Conservation (phyloP, 805 yeast species). For the Kodamaea kakaduensis region DNA sequence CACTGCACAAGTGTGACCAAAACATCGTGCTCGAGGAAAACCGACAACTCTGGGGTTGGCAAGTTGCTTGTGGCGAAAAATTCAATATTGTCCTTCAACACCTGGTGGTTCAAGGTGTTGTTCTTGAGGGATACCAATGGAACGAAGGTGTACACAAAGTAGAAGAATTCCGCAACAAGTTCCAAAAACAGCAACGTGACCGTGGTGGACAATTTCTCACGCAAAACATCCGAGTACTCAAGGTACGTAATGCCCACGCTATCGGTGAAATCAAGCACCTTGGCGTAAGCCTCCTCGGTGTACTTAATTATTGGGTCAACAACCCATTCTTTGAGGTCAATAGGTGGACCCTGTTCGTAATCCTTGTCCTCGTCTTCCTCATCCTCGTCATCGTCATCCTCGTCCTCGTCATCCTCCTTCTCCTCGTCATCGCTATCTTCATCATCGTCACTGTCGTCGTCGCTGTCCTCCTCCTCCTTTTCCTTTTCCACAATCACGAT, state of each 20-base stretch:
- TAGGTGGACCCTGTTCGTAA: slow-evolving; percentile 36
- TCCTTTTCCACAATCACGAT: slow-evolving; percentile 1
- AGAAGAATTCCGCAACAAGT: slow-evolving; percentile 24
- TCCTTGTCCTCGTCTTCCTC: slow-evolving; percentile 35
- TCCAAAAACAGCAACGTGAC: slow-evolving; percentile 35
- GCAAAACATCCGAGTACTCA: slow-evolving; percentile 34
- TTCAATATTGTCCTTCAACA: slow-evolving; percentile 31
- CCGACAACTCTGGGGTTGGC: slow-evolving; percentile 34
- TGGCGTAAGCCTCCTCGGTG: slow-evolving; percentile 23
- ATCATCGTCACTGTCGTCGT: slow-evolving; percentile 10
- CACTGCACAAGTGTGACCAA: slow-evolving; percentile 36
- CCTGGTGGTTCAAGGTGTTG: slow-evolving; percentile 33
- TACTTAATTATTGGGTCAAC: slow-evolving; percentile 35
- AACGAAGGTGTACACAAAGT: slow-evolving; percentile 31
- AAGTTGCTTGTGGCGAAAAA: slow-evolving; percentile 18
- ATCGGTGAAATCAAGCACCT: slow-evolving; percentile 32
- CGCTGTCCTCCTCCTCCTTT: slow-evolving; percentile 6
- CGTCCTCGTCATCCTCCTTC: slow-evolving; percentile 18
- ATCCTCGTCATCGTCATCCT: slow-evolving; percentile 26
- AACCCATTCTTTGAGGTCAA: slow-evolving; percentile 34
- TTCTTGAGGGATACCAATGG: slow-evolving; percentile 34
- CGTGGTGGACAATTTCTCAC: slow-evolving; percentile 36
- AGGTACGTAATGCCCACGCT: slow-evolving; percentile 31
- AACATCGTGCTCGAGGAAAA: slow-evolving; percentile 22
- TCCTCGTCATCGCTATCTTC: slow-evolving; percentile 19